Percentiles rank a stretch among this genome's conserved stretches.
Conservation (phyloP, 2,329 filamentous ascomycete genomes). For the Thielaviopsis ethacetica region DNA sequence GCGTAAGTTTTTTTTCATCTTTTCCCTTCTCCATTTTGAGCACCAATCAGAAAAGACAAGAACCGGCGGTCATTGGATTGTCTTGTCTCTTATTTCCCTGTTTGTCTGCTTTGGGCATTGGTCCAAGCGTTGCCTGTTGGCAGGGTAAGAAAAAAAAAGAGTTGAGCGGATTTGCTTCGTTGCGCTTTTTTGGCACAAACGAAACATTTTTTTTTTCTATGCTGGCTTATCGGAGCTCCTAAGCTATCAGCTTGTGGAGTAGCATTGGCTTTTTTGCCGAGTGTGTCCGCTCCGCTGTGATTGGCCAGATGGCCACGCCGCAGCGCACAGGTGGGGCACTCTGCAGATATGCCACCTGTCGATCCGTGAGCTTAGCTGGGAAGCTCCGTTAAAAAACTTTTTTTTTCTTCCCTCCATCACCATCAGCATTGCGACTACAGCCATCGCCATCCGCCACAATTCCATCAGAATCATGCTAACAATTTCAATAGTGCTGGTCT, state of each 20-base stretch:
- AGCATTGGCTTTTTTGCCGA: background rate
- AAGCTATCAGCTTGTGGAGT: background rate
- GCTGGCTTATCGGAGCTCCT: background rate
- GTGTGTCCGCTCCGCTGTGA: constrained; percentile 1
- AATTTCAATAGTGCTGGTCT: constrained; percentile 10
- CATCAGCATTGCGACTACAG: background rate
- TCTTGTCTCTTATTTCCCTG: too few relatives aligned
- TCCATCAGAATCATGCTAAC: constrained; percentile 2
- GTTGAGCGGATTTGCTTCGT: background rate
- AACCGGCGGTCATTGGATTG: too few relatives aligned
- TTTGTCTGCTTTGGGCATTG: background rate
- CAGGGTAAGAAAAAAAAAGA: too few relatives aligned
- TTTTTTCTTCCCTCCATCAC: background rate
- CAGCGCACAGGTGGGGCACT: background rate
- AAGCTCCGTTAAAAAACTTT: background rate
- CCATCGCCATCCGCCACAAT: background rate
- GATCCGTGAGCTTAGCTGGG: too few relatives aligned
- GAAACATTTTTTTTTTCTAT: constrained; percentile 1
- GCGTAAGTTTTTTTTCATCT: constrained; percentile 63
- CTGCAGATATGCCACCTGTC: too few relatives aligned
- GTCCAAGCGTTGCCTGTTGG: background rate
- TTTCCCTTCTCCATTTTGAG: background rate
- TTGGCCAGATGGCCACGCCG: background rate
- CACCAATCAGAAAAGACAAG: too few relatives aligned
- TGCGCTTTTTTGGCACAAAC: background rate